Evolutionary conservation across 1,284 basidiomycete genomes (phyloP).

Genomic region (Psilocybe mexicana): DNA sequence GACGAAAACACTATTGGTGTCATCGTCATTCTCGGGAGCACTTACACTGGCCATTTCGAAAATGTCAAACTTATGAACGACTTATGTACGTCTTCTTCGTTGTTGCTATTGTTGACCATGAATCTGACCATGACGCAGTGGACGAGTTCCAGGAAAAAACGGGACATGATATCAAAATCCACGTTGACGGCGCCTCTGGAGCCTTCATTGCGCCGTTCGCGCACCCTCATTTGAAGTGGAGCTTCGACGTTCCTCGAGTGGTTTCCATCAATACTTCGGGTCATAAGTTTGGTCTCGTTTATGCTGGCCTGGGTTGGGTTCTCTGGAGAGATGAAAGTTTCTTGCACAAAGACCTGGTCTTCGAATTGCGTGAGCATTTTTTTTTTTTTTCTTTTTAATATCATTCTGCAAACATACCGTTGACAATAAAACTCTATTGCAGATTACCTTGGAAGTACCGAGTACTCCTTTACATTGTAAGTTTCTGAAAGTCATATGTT

Average conservation of each 20-base stretch:
- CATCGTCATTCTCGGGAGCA: constrained; percentile 61
- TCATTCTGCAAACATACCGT: not conserved
- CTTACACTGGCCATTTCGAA: constrained; percentile 78
- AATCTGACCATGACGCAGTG: constrained; percentile 24
- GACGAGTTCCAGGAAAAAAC: constrained; percentile 65
- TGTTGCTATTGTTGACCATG: not conserved
- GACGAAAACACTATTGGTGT: constrained; percentile 74
- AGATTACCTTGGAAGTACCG: constrained; percentile 58
- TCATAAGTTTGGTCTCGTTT: constrained; percentile 68
- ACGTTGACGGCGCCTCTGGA: constrained; percentile 60
- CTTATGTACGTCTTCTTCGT: constrained; percentile 36
- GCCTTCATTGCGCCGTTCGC: constrained; percentile 69
- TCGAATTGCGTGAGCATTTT: constrained; percentile 56
- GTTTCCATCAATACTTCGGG: constrained; percentile 67
- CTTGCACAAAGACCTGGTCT: constrained; percentile 65
- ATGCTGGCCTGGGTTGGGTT: constrained; percentile 70
- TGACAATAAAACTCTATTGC: not conserved
- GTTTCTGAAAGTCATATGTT: not conserved
- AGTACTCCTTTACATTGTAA: constrained; percentile 53
- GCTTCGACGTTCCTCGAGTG: constrained; percentile 65
- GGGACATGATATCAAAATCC: constrained; percentile 63
- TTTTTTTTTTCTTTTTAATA: not conserved
- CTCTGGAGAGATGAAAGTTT: constrained; percentile 58
- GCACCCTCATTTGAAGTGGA: constrained; percentile 65
- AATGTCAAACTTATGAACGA: constrained; percentile 65